These are phyloP conservation scores for Inga leiocalycina DNA, from an alignment of 306 rosid genomes.

Conservation along the genomic window DNA sequence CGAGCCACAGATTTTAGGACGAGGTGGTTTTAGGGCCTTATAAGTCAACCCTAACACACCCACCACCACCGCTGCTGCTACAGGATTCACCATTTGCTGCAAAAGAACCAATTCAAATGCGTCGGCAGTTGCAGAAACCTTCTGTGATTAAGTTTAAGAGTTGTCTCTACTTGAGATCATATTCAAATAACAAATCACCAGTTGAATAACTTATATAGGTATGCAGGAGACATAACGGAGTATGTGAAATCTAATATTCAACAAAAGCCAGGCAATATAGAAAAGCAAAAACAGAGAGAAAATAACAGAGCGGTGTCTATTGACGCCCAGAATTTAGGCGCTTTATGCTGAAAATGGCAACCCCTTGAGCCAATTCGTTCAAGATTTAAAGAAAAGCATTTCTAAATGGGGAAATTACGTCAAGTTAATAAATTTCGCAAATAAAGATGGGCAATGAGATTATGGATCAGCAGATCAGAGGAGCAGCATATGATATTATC, in stretches of 20 bases:
- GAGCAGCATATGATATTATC: background rate
- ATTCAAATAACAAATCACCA: background rate
- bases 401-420: background rate
- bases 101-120: background rate
- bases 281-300: background rate
- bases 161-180: background rate
- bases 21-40: conserved; percentile 62
- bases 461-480: background rate
- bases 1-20: conserved; percentile 68
- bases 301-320: background rate
- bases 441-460: background rate
- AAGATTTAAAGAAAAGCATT: background rate
- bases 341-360: background rate
- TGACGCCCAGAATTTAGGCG: background rate
- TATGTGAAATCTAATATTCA: background rate
- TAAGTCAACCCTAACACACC: conserved; percentile 61
- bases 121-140: background rate
- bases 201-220: background rate
- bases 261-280: background rate
- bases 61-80: conserved; percentile 53
- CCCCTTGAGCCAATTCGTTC: background rate
- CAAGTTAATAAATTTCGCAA: background rate
- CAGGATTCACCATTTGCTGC: conserved; percentile 60
- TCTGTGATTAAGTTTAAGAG: background rate
- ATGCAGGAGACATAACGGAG: background rate